These are phyloP conservation scores for Glycine latifolia DNA, from an alignment of 306 rosid genomes.

Conservation along the genomic window DNA sequence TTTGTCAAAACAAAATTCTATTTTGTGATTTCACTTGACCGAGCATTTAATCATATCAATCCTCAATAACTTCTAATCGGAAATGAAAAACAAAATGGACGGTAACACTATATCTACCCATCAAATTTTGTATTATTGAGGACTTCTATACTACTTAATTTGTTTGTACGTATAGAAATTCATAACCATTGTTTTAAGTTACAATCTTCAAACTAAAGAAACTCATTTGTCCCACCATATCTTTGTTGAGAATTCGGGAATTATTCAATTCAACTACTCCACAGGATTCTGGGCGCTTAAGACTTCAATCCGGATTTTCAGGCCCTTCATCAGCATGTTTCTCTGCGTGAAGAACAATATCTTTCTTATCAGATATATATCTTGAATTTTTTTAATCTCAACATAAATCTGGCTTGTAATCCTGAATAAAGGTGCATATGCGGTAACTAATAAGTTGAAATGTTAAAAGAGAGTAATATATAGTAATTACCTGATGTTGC, in stretches of 20 bases:
- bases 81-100: not conserved
- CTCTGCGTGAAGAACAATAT: not conserved
- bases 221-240: not conserved
- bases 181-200: not conserved
- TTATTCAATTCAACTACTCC: no score
- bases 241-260: not conserved
- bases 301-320: not conserved
- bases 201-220: not conserved
- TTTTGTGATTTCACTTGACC: no score
- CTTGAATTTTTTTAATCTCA: no score
- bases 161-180: no score
- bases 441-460: not conserved
- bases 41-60: not conserved
- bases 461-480: not conserved
- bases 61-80: not conserved
- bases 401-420: no score
- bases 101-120: not conserved
- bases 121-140: no score
- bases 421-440: not conserved
- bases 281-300: no score
- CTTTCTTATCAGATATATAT: not conserved
- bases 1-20: no score
- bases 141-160: no score
- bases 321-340: not conserved
- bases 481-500: slow-evolving; percentile 14